Evolutionary conservation across 148 eudicot genomes (phyloP), one percentile per base, ranked within the genome.

Genomic region (Spergularia marina): DNA sequence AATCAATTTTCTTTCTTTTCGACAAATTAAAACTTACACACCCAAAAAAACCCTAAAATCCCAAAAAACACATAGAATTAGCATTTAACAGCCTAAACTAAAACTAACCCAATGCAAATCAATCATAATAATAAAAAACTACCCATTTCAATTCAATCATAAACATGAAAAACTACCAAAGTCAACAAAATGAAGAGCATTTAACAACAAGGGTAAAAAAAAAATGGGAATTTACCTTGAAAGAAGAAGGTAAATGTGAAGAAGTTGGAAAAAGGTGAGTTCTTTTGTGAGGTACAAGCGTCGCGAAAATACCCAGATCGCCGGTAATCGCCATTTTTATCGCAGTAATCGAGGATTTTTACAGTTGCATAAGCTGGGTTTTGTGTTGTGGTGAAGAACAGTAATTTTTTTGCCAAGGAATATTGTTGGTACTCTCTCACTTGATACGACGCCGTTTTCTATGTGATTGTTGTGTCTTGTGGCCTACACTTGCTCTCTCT

Each of bases 261-360:
- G 79, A 67, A 78, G 51, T 71, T 20, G 90, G 86, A 74, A 83
- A 78, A 17, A 88, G 87, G 52, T 77, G 87, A 21, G 77, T 80
- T 41, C 74, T 53, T 20, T 82, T 87, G 59, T 80, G 85, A 58
- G 89, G 85, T 21, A 83, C 69, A 17, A 91, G 44, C 71, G 97
- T 81, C 10, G 97, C 90, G 70, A 85, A 84, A 17, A 94, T 87
- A 71, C 95, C 83, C 44, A 89, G 76, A 86, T 94, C 91, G 56
- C 97, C 93, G 6, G 91, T 75, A 58, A 90, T 83, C 74, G 95
- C 91, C 98, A 94, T 94, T 79, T 62, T 47, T 68, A 47, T 41
- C 40, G 66, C 23, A 58, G 67, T 70, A 39, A 68, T 68, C 69
- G 56, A 51, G 36, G 51, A 6, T 18, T 53, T 20, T 47, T 59